Base-by-base conservation (phyloP, 2,329 filamentous ascomycete genomes). In the Fusarium compactum region DNA sequence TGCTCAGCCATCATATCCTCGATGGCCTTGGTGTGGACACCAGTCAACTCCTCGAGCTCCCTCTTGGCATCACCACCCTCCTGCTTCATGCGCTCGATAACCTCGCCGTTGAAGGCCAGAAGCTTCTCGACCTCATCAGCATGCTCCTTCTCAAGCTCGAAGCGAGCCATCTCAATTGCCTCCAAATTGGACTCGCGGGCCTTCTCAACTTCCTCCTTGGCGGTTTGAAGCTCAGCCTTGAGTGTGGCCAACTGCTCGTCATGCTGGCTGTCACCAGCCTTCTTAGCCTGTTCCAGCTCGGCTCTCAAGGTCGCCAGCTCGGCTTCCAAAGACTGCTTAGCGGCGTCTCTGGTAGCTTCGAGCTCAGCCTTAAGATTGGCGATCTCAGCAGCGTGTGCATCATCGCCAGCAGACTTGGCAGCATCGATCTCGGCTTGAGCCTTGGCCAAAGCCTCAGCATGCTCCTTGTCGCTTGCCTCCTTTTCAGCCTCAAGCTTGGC, bases 61-160 rank as follows among this genome's bases (percentile, higher is more conserved):
- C 76, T 79, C 65, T 80, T 78, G 15, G 78, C 77, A 29, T 79
- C 78, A 6, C 76, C 73, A 4, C 80, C 76, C 55, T 84, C 80
- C 14, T 76, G 72, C 77, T 82, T 83, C 73, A 83, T 74, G 32
- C 72, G 75, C 16, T 83, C 81, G 52, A 84, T 72, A 16, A 80
- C 78, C 59, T 85, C 81, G 7, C 79, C 78, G 66, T 85, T 82
- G 57, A 80, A 76, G 24, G 77, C 76, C 40, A 83, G 77, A 20
- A 86, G 76, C 69, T 84, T 84, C 69, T 85, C 82, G 25, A 88
- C 78, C 63, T 86, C 83, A 24, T 79, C 79, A 44, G 83, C 80
- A 75, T 85, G 81, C 73, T 80, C 81, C 38, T 81, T 78, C 66
- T 85, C 80, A 41, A 85, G 80, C 22, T 85, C 82, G 18, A 80